A percentile compares a stretch with the other conserved stretches of the same genome.
Evolutionary conservation across 225 moss, liverwort and hornwort species (phyloP).

Genomic region (Asterella californica): DNA sequence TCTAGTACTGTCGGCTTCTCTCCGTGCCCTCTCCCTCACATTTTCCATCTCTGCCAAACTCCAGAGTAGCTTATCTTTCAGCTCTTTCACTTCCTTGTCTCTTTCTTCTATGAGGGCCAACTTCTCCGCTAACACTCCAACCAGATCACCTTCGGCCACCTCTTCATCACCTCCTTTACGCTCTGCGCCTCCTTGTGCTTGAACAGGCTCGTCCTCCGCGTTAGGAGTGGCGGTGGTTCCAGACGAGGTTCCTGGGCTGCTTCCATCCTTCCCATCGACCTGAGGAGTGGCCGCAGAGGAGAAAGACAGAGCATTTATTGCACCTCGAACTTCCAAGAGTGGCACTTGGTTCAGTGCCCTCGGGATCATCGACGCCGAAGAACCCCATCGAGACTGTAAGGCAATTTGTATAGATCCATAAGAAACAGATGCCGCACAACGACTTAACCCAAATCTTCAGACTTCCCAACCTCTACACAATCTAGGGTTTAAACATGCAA

Average conservation of each 20-base stretch:
- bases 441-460: too few species aligned
- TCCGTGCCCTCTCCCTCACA: conserved; percentile 65
- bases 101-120: conserved; percentile 64
- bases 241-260: conserved; percentile 26
- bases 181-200: conserved; percentile 29
- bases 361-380: conserved; percentile 29
- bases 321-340: conserved; percentile 26
- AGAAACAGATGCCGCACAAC: too few species aligned
- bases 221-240: conserved; percentile 18
- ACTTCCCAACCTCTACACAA: too few species aligned
- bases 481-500: too few species aligned
- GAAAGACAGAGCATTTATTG: conserved; percentile 24
- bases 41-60: conserved; percentile 91
- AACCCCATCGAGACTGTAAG: conserved; percentile 42
- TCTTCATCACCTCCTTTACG: conserved; percentile 46
- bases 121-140: conserved; percentile 67
- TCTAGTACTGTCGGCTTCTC: conserved; percentile 74
- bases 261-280: conserved; percentile 44
- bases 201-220: conserved; percentile 49
- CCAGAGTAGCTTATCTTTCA: conserved; percentile 72
- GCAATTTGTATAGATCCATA: too few species aligned
- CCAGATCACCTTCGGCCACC: conserved; percentile 63
- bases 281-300: conserved; percentile 46
- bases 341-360: conserved; percentile 26
- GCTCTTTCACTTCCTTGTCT: conserved; percentile 53